A percentile compares a stretch with the other conserved stretches of the same genome.
Conservation (phyloP, 306 rosid species). For the Vicia sativa region DNA sequence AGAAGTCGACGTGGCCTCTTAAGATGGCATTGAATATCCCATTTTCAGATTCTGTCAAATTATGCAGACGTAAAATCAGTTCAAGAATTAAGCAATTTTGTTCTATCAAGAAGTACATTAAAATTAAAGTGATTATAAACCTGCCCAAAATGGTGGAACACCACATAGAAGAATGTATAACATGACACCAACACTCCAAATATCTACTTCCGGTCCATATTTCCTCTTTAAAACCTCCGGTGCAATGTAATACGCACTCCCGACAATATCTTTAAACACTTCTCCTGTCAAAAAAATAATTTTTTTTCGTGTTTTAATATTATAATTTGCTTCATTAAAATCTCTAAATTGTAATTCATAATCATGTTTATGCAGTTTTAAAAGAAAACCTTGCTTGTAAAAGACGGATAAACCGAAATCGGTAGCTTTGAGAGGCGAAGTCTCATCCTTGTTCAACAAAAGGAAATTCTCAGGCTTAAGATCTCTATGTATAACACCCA, state of each 20-base stretch:
- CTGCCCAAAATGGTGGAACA: slow-evolving; percentile 98
- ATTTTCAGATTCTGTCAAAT: slow-evolving; percentile 79
- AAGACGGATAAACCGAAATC: slow-evolving; percentile 95
- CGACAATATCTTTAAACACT: slow-evolving; percentile 80
- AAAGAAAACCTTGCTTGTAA: slow-evolving; percentile 86
- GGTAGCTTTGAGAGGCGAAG: slow-evolving; percentile 90
- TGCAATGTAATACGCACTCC: slow-evolving; percentile 94
- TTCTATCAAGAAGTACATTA: neutral
- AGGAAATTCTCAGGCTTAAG: slow-evolving; percentile 99
- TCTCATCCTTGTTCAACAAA: slow-evolving; percentile 71
- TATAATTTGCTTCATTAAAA: slow-evolving; percentile 8
- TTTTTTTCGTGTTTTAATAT: neutral
- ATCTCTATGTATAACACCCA: slow-evolving; percentile 98
- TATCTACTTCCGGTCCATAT: slow-evolving; percentile 95
- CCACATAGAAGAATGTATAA: slow-evolving; percentile 85
- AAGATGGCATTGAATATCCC: slow-evolving; percentile 92
- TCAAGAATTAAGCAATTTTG: neutral
- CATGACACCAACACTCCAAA: slow-evolving; percentile 99
- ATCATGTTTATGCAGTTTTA: neutral
- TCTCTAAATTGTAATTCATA: neutral
- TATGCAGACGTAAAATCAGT: slow-evolving; percentile 6
- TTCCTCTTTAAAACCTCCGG: slow-evolving; percentile 92
- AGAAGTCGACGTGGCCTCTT: slow-evolving; percentile 74
- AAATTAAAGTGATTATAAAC: slow-evolving; percentile 34
- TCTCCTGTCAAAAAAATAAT: slow-evolving; percentile 59